These are phyloP conservation scores for Mortierella sp. DNA, from an alignment of 371 early-diverging fungal species.

Conservation along the genomic window DNA sequence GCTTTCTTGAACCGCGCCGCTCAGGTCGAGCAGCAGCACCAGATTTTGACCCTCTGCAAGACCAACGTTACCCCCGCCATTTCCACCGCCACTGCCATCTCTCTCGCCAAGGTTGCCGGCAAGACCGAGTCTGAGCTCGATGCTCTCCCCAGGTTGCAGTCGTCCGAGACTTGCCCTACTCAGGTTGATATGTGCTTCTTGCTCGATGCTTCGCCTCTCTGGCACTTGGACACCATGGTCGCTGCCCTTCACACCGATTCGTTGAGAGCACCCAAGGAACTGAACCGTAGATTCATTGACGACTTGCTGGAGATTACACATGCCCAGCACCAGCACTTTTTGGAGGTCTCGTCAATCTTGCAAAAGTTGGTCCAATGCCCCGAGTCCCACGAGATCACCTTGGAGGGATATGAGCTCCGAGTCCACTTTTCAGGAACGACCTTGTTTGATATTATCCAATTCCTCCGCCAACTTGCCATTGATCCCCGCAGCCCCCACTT, in stretches of 20 bases:
- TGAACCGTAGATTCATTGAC: conserved; percentile 43
- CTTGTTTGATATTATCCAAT: conserved; percentile 48
- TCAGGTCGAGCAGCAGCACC: conserved; percentile 51
- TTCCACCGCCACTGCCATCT: conserved; percentile 44
- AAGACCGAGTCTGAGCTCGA: conserved; percentile 32
- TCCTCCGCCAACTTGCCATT: conserved; percentile 37
- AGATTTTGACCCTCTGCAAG: conserved; percentile 38
- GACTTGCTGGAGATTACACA: conserved; percentile 49
- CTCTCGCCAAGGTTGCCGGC: conserved; percentile 52
- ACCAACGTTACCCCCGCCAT: conserved; percentile 27
- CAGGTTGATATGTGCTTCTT: conserved; percentile 57
- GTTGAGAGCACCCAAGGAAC: conserved; percentile 40
- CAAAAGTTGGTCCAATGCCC: conserved; percentile 48
- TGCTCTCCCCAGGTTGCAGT: conserved; percentile 40
- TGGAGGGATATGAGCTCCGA: conserved; percentile 54
- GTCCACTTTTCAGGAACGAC: conserved; percentile 47
- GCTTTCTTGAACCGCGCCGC: conserved; percentile 53
- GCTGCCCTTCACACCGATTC: conserved; percentile 58
- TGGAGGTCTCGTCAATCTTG: conserved; percentile 53
- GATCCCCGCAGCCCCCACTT: conserved; percentile 55
- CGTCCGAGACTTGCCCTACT: conserved; percentile 48
- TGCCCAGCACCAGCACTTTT: conserved; percentile 54
- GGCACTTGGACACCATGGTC: conserved; percentile 58
- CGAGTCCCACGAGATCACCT: conserved; percentile 46
- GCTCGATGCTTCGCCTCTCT: conserved; percentile 53